These are phyloP conservation scores for Penicillium daleae DNA, from an alignment of 495 filamentous ascomycete species.

Conservation along the genomic window DNA sequence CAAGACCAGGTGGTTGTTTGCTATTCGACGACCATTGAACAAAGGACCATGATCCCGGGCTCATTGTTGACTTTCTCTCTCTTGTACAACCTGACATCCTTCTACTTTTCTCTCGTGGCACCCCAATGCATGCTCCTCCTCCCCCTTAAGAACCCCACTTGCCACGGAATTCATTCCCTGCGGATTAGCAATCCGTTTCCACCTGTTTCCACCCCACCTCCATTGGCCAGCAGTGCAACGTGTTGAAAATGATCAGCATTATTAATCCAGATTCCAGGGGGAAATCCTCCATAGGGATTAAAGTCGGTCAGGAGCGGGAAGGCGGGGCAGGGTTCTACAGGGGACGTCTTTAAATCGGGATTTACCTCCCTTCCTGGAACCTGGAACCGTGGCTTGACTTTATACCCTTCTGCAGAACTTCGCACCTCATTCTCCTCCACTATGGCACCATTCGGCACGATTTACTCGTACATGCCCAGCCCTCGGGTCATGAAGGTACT, in stretches of 20 bases:
- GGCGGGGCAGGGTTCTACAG: background rate
- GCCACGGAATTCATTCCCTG: slow-evolving; percentile 1
- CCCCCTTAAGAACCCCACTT: background rate
- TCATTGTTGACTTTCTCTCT: too few species aligned
- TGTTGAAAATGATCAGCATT: background rate
- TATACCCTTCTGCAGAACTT: background rate
- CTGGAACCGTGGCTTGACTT: too few species aligned
- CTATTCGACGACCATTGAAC: too few species aligned
- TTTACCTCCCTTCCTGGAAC: background rate
- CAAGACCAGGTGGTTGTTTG: too few species aligned
- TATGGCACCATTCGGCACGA: slow-evolving; percentile 60
- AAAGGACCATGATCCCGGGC: too few species aligned
- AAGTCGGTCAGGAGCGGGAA: background rate
- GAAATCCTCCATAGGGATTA: too few species aligned
- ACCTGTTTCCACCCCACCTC: slow-evolving; percentile 20
- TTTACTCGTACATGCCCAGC: slow-evolving; percentile 52
- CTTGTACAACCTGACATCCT: background rate
- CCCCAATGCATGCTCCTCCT: background rate
- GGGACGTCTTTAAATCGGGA: background rate
- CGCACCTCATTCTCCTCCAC: slow-evolving; percentile 24
- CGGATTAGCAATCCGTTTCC: slow-evolving; percentile 29
- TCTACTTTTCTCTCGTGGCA: background rate
- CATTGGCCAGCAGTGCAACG: background rate
- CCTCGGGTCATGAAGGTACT: slow-evolving; percentile 54
- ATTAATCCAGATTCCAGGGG: too few species aligned